These are phyloP conservation scores for Cordia subcordata DNA, from an alignment of 257 asterid genomes.

Conservation along the genomic window DNA sequence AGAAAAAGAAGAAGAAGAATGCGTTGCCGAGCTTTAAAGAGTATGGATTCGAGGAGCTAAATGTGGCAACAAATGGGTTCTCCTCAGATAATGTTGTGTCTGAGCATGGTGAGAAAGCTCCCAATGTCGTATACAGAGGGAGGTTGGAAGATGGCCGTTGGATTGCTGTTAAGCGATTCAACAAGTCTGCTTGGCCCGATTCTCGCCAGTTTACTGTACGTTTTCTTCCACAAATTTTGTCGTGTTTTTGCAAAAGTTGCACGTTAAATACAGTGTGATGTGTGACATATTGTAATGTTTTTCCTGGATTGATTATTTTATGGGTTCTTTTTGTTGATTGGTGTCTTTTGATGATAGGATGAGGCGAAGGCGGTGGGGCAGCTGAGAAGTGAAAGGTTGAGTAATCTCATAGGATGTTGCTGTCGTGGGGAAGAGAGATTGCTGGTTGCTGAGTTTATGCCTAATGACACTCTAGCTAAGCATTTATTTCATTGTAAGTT, in stretches of 20 bases:
- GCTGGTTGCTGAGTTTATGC: constrained; percentile 51
- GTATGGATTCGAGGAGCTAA: constrained; percentile 34
- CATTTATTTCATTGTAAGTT: constrained; percentile 51
- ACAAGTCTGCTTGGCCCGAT: constrained; percentile 48
- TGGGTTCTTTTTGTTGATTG: not conserved
- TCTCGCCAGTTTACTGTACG: constrained; percentile 42
- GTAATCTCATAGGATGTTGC: constrained; percentile 44
- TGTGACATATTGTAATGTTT: too few relatives aligned
- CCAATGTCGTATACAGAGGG: constrained; percentile 46
- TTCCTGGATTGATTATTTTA: too few relatives aligned
- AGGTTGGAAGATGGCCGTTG: constrained; percentile 25
- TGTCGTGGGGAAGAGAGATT: constrained; percentile 40
- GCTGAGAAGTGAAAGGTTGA: constrained; percentile 39
- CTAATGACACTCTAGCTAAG: constrained; percentile 46
- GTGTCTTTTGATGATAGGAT: constrained; percentile 21
- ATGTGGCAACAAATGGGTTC: constrained; percentile 36
- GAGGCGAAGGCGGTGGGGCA: constrained; percentile 43
- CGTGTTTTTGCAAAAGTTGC: not conserved
- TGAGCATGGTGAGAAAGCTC: constrained; percentile 56
- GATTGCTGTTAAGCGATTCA: constrained; percentile 46
- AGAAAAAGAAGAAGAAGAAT: constrained; percentile 33
- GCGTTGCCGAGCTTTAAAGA: constrained; percentile 30
- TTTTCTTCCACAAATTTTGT: too few relatives aligned
- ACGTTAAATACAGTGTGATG: not conserved
- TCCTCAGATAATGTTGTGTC: constrained; percentile 40